Conservation (phyloP, 108 stramenopile species). For the Asterionellopsis glacialis region DNA sequence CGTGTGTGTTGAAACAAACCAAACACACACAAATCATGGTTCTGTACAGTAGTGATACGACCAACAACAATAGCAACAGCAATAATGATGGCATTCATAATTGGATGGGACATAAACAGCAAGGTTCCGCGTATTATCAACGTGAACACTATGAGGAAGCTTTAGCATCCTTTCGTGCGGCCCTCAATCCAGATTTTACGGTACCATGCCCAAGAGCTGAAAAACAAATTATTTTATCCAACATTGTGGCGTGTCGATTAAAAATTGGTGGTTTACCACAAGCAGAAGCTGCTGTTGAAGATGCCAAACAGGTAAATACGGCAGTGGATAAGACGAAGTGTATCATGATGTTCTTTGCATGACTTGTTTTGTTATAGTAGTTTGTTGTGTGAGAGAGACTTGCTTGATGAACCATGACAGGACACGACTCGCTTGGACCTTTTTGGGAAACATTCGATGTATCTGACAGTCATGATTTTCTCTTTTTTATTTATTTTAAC, state of each 20-base stretch:
- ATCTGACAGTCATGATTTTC: slow-evolving; percentile 2
- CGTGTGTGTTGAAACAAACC: too few species aligned
- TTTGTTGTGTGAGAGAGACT: too few species aligned
- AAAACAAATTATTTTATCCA: slow-evolving; percentile 44
- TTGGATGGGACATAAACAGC: slow-evolving; percentile 34
- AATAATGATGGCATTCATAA: too few species aligned
- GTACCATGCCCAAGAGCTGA: slow-evolving; percentile 26
- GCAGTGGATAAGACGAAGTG: too few species aligned
- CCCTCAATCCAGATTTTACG: slow-evolving; percentile 13
- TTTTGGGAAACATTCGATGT: not conserved
- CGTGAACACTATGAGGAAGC: slow-evolving; percentile 23
- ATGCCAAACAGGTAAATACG: slow-evolving; percentile 50
- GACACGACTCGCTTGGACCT: not conserved
- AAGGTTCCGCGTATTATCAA: slow-evolving; percentile 19
- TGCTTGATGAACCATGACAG: too few species aligned
- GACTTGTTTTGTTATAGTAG: too few species aligned
- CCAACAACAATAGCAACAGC: too few species aligned
- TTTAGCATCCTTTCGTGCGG: slow-evolving; percentile 20
- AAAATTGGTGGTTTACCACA: slow-evolving; percentile 59
- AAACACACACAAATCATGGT: too few species aligned
- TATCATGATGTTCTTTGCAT: too few species aligned
- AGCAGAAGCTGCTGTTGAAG: slow-evolving; percentile 49
- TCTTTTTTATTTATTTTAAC: not conserved
- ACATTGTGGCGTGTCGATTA: slow-evolving; percentile 68
- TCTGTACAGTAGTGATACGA: too few species aligned